Conservation (phyloP, 148 eudicot genomes). For the Heliamphora exappendiculata region DNA sequence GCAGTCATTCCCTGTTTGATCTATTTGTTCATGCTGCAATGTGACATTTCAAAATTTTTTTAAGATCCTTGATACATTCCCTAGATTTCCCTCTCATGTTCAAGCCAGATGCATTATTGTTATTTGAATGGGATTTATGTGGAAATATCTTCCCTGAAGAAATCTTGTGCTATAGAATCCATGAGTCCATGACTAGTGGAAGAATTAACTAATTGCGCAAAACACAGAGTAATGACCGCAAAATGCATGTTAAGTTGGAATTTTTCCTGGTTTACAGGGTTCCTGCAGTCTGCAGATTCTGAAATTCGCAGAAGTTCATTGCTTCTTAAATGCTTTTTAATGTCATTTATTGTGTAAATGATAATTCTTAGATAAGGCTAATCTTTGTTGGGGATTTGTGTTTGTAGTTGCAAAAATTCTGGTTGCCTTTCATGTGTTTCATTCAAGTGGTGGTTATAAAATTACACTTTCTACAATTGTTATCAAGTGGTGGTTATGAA, state of each 20-base stretch:
- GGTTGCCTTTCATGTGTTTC: background rate
- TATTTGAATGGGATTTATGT: background rate
- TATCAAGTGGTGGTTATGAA: background rate
- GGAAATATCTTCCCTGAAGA: background rate
- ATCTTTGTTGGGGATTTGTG: background rate
- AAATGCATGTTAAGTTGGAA: background rate
- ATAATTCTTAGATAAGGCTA: background rate
- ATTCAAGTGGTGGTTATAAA: too few species aligned
- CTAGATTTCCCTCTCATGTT: background rate
- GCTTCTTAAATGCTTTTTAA: background rate
- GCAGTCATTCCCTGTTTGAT: background rate
- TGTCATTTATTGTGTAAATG: background rate
- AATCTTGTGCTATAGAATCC: background rate
- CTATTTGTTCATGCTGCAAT: background rate
- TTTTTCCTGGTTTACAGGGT: background rate
- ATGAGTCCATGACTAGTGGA: background rate
- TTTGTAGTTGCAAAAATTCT: background rate
- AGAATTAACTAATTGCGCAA: background rate
- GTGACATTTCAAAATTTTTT: background rate
- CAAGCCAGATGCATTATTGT: background rate
- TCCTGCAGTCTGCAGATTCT: background rate
- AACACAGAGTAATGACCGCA: background rate
- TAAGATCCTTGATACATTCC: background rate
- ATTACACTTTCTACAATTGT: background rate
- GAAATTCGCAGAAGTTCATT: background rate